Percentiles rank a stretch among this genome's conserved stretches.
phyloP scores from a whole-genome alignment of 208 protist genomes.

The Acanthamoeba castellanii region DNA sequence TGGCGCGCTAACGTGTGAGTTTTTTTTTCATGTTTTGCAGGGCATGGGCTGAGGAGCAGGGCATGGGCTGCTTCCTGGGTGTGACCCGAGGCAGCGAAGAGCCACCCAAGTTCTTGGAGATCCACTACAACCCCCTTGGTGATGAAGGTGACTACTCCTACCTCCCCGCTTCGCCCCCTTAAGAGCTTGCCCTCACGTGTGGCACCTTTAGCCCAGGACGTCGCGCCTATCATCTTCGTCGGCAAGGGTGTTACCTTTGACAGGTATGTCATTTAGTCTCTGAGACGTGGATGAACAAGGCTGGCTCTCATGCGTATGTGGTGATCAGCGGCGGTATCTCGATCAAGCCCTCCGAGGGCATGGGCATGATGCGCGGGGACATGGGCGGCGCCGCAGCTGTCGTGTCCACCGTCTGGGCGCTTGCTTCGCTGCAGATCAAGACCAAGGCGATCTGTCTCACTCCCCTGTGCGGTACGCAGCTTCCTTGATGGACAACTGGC shows the following conservation, averaged over 20 bases:
- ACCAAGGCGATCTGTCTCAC: constrained; percentile 79
- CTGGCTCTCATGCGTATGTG: background rate
- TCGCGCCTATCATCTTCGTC: constrained; percentile 79
- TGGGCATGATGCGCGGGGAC: constrained; percentile 88
- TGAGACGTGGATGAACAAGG: too few species aligned
- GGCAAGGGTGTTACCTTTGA: constrained; percentile 88
- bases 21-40: background rate
- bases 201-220: background rate
- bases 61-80: constrained; percentile 87
- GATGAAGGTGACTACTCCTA: background rate
- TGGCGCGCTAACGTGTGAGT: background rate
- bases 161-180: background rate
- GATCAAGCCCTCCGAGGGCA: constrained; percentile 85
- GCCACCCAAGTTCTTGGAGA: constrained; percentile 78
- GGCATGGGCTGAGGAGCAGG: constrained; percentile 82
- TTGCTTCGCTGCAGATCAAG: constrained; percentile 59
- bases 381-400: constrained; percentile 87
- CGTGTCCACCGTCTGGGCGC: constrained; percentile 70
- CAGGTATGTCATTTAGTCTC: constrained; percentile 68
- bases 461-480: constrained; percentile 75
- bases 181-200: background rate
- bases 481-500: background rate
- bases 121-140: constrained; percentile 68
- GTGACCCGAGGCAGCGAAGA: constrained; percentile 81
- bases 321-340: constrained; percentile 78